phyloP scores from a whole-genome alignment of 768 basidiomycete species.

The Paxillus rubicundulus region DNA sequence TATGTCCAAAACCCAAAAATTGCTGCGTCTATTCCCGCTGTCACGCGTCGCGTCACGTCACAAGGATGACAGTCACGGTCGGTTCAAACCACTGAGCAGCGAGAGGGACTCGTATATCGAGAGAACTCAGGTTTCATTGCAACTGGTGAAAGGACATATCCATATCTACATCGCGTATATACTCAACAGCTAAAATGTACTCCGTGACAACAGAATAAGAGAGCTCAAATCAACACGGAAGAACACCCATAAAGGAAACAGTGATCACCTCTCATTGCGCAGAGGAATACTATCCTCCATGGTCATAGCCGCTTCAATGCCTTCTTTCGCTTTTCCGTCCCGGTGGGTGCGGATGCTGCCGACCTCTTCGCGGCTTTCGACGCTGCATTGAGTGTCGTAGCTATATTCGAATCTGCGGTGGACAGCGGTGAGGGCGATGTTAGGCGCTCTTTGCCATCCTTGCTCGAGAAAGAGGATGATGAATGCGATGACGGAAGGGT shows the following conservation, averaged over 20 bases:
- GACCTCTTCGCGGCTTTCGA: slow-evolving; percentile 67
- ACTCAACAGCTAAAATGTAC: not conserved
- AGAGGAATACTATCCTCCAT: slow-evolving; percentile 4
- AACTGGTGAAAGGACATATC: too few species aligned
- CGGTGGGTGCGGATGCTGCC: slow-evolving; percentile 53
- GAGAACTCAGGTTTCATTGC: too few species aligned
- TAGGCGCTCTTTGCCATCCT: slow-evolving; percentile 55
- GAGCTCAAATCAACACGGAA: not conserved
- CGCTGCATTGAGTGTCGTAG: slow-evolving; percentile 34
- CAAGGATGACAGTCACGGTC: slow-evolving; percentile 18
- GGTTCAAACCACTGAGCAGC: too few species aligned
- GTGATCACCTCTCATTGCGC: not conserved
- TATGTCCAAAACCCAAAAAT: slow-evolving; percentile 9
- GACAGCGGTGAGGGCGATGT: slow-evolving; percentile 67
- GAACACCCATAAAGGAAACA: not conserved
- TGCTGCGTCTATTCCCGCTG: slow-evolving; percentile 2
- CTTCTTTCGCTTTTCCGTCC: slow-evolving; percentile 85
- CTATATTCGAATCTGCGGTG: slow-evolving; percentile 69
- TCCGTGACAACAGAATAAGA: not conserved
- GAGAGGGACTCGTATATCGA: too few species aligned
- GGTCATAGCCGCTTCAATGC: slow-evolving; percentile 72
- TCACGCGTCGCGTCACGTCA: slow-evolving; percentile 19
- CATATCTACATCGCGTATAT: not conserved
- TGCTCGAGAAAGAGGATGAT: slow-evolving; percentile 27
- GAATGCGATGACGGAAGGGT: slow-evolving; percentile 41